Base-by-base conservation (phyloP, 805 yeast species). In the Priceomyces castillae region DNA sequence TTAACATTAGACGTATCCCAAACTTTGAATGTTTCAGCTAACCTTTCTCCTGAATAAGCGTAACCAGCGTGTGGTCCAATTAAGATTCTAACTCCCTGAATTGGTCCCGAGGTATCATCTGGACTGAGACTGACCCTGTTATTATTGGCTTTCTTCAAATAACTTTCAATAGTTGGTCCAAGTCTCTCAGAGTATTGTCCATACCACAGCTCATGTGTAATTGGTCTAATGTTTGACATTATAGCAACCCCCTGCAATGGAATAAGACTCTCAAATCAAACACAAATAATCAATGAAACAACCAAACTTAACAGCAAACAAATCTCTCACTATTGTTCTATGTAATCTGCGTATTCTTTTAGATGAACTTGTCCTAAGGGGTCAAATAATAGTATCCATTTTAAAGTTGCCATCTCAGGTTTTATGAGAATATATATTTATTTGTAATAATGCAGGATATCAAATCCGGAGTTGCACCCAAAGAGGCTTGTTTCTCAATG, bases 131-230 rank as follows among this genome's bases (percentile, higher is more conserved):
- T 25, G 11, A 33, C 30, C 20, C 22, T 34, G 9, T 22, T 12
- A 11, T 26, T 31, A 12, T 39, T 34, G 1, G 76, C 76, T 9
- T 49, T 50, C 5, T 54, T 54, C 36, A 86, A 62, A 52, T 69
- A 79, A 1, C 57, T 55, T 10, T 74, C 73, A 14, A 92, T 44
- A 49, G 86, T 86, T 7, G 57, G 45, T 2, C 68, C 59, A 11
- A 92, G 69, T 16, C 56, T 58, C 1, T 54, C 34, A 0, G 72
- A 51, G 37, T 73, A 71, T 11, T 70, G 70, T 2, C 80, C 53
- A 61, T 94, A 92, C 99, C 99, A 92, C 2, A 90, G 63, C 2
- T 97, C 84, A 61, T 92, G 97, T 1, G 95, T 76, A 1, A 96
- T 95, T 2, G 82, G 77, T 41, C 90, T 67, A 35, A 62, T 47